These are phyloP conservation scores for Fusarium sp. DNA, from an alignment of 2,329 filamentous ascomycete species.

Conservation along the genomic window DNA sequence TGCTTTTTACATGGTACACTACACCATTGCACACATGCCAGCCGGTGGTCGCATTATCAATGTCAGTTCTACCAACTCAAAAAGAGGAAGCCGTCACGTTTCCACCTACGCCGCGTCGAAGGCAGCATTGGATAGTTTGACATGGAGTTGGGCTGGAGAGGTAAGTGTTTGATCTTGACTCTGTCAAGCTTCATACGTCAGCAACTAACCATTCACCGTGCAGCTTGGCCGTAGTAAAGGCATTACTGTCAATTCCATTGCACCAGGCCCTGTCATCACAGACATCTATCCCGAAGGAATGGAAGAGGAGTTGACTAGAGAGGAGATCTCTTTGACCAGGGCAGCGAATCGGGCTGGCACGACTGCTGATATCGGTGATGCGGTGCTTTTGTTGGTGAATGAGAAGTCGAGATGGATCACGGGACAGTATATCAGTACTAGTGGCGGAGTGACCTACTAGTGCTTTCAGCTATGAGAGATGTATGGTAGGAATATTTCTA, in stretches of 20 bases:
- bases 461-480: accelerated
- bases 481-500: neutral
- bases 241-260: slow-evolving; percentile 59
- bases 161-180: no score
- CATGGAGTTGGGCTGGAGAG: slow-evolving; percentile 50
- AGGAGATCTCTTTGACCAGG: slow-evolving; percentile 45
- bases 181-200: no score
- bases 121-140: slow-evolving; percentile 53
- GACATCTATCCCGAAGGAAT: slow-evolving; percentile 44
- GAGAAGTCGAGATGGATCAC: slow-evolving; percentile 36
- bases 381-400: slow-evolving; percentile 23
- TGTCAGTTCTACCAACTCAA: slow-evolving; percentile 38
- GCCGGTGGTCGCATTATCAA: slow-evolving; percentile 47
- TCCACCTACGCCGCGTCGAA: slow-evolving; percentile 46
- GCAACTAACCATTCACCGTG: accelerated
- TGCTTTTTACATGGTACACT: slow-evolving; percentile 52
- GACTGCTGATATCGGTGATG: slow-evolving; percentile 57
- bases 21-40: slow-evolving; percentile 53
- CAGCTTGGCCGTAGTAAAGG: slow-evolving; percentile 53
- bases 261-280: slow-evolving; percentile 55
- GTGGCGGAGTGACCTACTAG: slow-evolving; percentile 9
- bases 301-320: slow-evolving; percentile 34
- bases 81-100: slow-evolving; percentile 22
- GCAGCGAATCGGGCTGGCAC: slow-evolving; percentile 52
- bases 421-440: slow-evolving; percentile 24